Evolutionary conservation across 805 yeast species (phyloP), one percentile per base, ranked within the genome.

Genomic region (Starmerella bacillaris): DNA sequence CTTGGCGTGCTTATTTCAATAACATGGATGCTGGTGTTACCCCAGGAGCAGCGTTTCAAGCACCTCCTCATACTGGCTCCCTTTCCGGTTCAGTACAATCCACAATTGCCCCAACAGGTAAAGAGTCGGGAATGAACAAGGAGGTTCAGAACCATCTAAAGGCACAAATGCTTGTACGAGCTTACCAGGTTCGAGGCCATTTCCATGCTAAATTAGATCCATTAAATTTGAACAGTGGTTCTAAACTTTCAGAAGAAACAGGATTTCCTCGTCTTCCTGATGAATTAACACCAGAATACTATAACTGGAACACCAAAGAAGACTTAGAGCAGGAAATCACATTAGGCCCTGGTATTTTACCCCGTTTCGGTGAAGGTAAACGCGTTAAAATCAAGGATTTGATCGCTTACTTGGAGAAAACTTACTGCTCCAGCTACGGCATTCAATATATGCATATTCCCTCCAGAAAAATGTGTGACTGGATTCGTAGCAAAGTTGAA

Each of bases 141-240:
- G 48, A 47, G 24, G 41, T 42, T 22, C 32, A 47, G 43, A 68
- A 79, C 43, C 96, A 89, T 58, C 70, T 89, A 66, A 89, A 89
- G 59, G 92, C 83, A 14, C 99, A 89, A 67, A 70, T 89, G 49
- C 68, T 89, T 50, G 95, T 92, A 44, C 78, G 99, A 59, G 98
- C 98, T 21, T 89, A 84, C 63, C 98, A 89, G 65, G 98, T 89
- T 35, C 74, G 96, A 60, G 99, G 98, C 47, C 99, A 89, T 59
- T 78, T 75, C 58, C 80, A 79, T 64, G 95, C 96, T 31, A 76
- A 74, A 50, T 75, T 83, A 42, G 99, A 89, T 59, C 99, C 99
- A n/a, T 65, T 89, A 53, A 86, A 78, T 24, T 78, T 86, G 52
- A 72, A 84, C 15, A 79, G 74, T 54, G 95, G 89, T 48, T 78